These are phyloP conservation scores for Diaporthe humulicola DNA, from an alignment of 2,329 filamentous ascomycete genomes.

Conservation along the genomic window DNA sequence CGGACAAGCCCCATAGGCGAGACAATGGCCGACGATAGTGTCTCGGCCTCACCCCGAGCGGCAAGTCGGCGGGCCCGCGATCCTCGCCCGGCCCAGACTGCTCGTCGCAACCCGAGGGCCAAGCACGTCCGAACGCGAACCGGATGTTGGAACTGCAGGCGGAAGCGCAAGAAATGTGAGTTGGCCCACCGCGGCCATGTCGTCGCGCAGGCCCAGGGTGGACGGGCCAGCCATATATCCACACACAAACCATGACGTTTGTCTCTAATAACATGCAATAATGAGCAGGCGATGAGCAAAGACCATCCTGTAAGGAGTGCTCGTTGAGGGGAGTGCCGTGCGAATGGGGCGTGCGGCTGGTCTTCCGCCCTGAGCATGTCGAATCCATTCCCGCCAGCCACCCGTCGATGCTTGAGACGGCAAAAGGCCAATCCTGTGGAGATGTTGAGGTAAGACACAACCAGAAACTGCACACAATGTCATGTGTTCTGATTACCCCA, in stretches of 20 bases:
- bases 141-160: constrained; percentile 29
- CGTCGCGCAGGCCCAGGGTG: not conserved
- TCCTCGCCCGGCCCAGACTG: constrained; percentile 14
- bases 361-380: constrained; percentile 27
- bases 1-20: not conserved
- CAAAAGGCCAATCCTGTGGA: not conserved
- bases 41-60: constrained; percentile 12
- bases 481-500: not conserved
- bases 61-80: not conserved
- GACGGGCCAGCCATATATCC: not conserved
- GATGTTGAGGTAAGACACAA: not conserved
- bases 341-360: constrained; percentile 22
- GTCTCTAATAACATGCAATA: not conserved
- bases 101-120: constrained; percentile 14
- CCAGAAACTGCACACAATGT: too few species aligned
- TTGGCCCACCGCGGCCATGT: not conserved
- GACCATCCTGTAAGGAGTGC: constrained; percentile 26
- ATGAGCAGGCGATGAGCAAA: constrained; percentile 21
- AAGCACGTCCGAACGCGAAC: constrained; percentile 19
- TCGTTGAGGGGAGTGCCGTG: constrained; percentile 20
- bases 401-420: constrained; percentile 25
- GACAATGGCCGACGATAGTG: constrained; percentile 10
- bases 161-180: constrained; percentile 31
- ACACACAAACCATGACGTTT: not conserved
- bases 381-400: constrained; percentile 25